phyloP scores from a whole-genome alignment of 192 early-diverging fungal genomes.

The Backusella australiensis region DNA sequence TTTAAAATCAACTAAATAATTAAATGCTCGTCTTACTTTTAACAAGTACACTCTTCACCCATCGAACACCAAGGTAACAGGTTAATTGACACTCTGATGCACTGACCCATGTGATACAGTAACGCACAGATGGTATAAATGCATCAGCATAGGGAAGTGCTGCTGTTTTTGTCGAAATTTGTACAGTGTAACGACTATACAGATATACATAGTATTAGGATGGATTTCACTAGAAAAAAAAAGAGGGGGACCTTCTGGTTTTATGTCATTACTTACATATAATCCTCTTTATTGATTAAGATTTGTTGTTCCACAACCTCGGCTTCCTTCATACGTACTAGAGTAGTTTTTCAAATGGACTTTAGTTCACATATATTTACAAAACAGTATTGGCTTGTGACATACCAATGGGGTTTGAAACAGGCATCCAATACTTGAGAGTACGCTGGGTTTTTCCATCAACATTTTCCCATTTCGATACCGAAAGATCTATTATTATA shows the following conservation, averaged over 20 bases:
- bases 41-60: conserved; percentile 67
- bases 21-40: conserved; percentile 40
- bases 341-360: background rate
- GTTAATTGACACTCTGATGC: conserved; percentile 56
- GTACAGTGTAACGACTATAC: conserved; percentile 50
- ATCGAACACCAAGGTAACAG: conserved; percentile 60
- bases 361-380: background rate
- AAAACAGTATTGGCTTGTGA: background rate
- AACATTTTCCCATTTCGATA: conserved; percentile 16
- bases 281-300: conserved; percentile 56
- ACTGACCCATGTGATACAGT: conserved; percentile 67
- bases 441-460: conserved; percentile 36
- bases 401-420: conserved; percentile 70
- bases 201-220: background rate
- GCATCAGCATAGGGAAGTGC: conserved; percentile 38
- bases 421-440: conserved; percentile 63
- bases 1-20: background rate
- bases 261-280: conserved; percentile 46
- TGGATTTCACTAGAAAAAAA: background rate
- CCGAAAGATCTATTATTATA: conserved; percentile 7
- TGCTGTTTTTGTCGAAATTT: conserved; percentile 48
- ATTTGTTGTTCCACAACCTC: conserved; percentile 58
- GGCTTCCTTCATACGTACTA: conserved; percentile 68
- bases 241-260: background rate
- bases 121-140: conserved; percentile 44